Evolutionary conservation across 163 green algal genomes (phyloP).

Genomic region (Scenedesmus sp.): DNA sequence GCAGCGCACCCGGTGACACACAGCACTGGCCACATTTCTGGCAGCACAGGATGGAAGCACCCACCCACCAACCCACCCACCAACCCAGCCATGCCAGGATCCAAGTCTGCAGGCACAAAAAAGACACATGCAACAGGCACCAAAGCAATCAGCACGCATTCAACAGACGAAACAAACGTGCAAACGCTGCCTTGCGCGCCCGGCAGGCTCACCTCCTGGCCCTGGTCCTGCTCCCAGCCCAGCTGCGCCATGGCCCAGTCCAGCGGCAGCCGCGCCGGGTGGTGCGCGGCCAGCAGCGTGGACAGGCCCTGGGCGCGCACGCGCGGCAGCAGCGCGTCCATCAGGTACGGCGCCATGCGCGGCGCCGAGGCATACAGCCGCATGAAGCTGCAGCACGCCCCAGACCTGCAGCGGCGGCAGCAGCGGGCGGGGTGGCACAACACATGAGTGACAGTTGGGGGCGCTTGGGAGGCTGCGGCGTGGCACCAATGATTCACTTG

Average conservation of each 20-base stretch:
- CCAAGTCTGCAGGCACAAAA: background rate
- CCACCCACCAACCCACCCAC: too few relatives aligned
- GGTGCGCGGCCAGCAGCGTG: slow-evolving; percentile 50
- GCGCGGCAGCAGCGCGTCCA: slow-evolving; percentile 72
- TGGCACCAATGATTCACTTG: background rate
- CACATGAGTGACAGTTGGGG: too few relatives aligned
- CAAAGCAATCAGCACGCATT: background rate
- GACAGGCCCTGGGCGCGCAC: slow-evolving; percentile 53
- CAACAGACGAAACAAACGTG: background rate
- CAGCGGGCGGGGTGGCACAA: too few relatives aligned
- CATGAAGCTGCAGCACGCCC: slow-evolving; percentile 64
- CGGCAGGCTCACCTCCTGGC: slow-evolving; percentile 40
- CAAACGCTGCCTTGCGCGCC: background rate
- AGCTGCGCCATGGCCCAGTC: slow-evolving; percentile 32
- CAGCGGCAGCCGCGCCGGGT: slow-evolving; percentile 58
- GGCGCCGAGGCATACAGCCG: slow-evolving; percentile 72
- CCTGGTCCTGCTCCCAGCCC: slow-evolving; percentile 58
- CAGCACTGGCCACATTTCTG: background rate
- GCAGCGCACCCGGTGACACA: background rate
- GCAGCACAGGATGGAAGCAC: background rate
- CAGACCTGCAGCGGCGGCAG: slow-evolving; percentile 26
- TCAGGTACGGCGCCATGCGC: slow-evolving; percentile 83
- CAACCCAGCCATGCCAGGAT: background rate
- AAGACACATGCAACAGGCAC: too few relatives aligned
- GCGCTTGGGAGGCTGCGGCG: too few relatives aligned